These are phyloP conservation scores for Candida coquimbonensis DNA, from an alignment of 805 yeast species.

Conservation along the genomic window DNA sequence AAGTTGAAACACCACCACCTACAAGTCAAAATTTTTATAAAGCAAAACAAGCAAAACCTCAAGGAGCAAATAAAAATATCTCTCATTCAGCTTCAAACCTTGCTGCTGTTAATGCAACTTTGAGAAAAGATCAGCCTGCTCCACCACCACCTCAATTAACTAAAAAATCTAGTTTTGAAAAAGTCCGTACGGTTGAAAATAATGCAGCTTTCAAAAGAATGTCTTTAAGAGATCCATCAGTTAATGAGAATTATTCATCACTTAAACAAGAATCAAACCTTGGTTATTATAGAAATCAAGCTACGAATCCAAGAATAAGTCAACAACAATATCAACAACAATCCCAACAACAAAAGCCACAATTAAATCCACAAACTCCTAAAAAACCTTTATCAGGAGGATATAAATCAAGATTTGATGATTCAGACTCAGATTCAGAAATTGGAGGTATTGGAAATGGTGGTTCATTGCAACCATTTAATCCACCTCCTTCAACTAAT, in stretches of 20 bases:
- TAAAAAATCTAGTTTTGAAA: constrained; percentile 49
- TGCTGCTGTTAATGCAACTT: constrained; percentile 41
- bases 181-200: constrained; percentile 27
- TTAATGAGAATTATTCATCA: constrained; percentile 10
- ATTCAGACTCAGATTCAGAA: constrained; percentile 56
- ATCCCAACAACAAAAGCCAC: constrained; percentile 4
- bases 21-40: background rate
- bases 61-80: background rate
- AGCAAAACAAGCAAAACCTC: constrained; percentile 2
- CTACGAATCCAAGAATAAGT: constrained; percentile 6
- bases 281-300: constrained; percentile 23
- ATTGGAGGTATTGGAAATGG: constrained; percentile 9
- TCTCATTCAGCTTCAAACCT: constrained; percentile 17
- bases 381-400: constrained; percentile 7
- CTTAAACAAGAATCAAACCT: constrained; percentile 15
- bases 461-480: constrained; percentile 7
- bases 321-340: constrained; percentile 9
- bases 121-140: constrained; percentile 37
- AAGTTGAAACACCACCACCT: background rate
- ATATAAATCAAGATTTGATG: constrained; percentile 51
- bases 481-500: constrained; percentile 13
- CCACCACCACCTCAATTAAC: constrained; percentile 19
- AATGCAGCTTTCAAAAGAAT: constrained; percentile 31
- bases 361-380: background rate
- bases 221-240: constrained; percentile 28